Conservation (phyloP, 345 rosid genomes). For the Cardamine chenopodiifolia region DNA sequence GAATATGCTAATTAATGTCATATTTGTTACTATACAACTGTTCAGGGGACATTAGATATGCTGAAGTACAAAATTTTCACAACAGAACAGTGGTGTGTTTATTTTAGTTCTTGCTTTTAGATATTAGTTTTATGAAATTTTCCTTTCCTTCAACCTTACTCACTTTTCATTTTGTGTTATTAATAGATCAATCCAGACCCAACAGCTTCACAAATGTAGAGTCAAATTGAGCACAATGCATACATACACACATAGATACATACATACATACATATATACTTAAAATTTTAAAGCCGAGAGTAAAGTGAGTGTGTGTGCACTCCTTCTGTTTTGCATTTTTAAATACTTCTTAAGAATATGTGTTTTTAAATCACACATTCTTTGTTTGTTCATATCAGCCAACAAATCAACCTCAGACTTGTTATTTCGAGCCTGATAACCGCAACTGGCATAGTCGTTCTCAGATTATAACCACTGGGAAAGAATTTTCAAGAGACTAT, state of each 20-base stretch:
- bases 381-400: conserved; percentile 40
- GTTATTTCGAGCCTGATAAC: conserved; percentile 70
- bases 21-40: neutral
- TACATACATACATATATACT: too few relatives aligned
- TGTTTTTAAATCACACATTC: too few relatives aligned
- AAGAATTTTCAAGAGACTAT: conserved; percentile 59
- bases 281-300: too few relatives aligned
- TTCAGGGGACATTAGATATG: conserved; percentile 86
- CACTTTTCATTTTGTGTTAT: neutral
- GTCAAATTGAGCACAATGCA: too few relatives aligned
- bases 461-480: conserved; percentile 46
- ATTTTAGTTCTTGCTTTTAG: conserved; percentile 16
- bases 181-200: conserved; percentile 87
- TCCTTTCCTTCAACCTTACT: neutral
- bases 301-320: too few relatives aligned
- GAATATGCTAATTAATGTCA: conserved; percentile 1
- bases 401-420: conserved; percentile 53
- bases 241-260: too few relatives aligned
- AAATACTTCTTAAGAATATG: too few relatives aligned
- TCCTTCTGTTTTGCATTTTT: too few relatives aligned
- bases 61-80: conserved; percentile 92
- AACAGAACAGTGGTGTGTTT: conserved; percentile 83
- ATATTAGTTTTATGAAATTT: neutral
- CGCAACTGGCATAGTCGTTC: conserved; percentile 73
- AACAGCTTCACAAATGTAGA: conserved; percentile 52